Base-by-base conservation (phyloP, 106 monocot genomes). In the Dendrobium catenatum region DNA sequence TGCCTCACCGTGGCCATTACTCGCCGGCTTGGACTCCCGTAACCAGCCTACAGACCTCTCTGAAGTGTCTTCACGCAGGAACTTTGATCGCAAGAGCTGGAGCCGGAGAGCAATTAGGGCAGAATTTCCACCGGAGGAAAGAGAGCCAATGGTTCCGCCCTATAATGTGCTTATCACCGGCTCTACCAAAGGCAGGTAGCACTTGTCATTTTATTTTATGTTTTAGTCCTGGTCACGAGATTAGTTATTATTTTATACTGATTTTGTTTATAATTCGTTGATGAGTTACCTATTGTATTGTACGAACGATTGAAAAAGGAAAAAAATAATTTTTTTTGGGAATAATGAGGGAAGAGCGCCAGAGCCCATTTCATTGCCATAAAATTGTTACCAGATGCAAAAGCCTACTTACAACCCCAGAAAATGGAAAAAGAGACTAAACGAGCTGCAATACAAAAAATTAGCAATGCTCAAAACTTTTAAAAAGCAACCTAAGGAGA, bases 131-230 rank as follows among this genome's bases (percentile, higher is more conserved):
- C 31, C 15, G 48, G 72, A 74, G 64, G 75, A 77, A 41, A 61
- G 42, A 46, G 86, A 88, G 70, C 83, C 88, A 18, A 88, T 88
- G 88, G 77, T 86, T 42, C 90, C 92, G 0, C 92, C 90, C 43
- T 92, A 88, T 59, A 89, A 90, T 83, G 90, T 92, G 9, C 79
- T 92, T 24, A 88, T 92, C 85, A 90, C 90, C 58, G 92, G 89
- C 42, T 92, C 92, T 48, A 89, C 86, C 54, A 92, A 88, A 90
- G 92, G 92, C 72, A 72, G 64, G n/a, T 40, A 27, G 2, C 59
- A 9, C 26, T 66, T 66, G 64, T 18, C 61, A 20, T 27, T 78
- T 33, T 10, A 33, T 26, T 54, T 55, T 20, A 1, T 18, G 16
- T 78, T 58, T 67, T 0, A 37, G 24, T 51, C 61, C 2, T 43